These are phyloP conservation scores for Zygotorulaspora chibaensis DNA, from an alignment of 805 yeast species.

Conservation along the genomic window DNA sequence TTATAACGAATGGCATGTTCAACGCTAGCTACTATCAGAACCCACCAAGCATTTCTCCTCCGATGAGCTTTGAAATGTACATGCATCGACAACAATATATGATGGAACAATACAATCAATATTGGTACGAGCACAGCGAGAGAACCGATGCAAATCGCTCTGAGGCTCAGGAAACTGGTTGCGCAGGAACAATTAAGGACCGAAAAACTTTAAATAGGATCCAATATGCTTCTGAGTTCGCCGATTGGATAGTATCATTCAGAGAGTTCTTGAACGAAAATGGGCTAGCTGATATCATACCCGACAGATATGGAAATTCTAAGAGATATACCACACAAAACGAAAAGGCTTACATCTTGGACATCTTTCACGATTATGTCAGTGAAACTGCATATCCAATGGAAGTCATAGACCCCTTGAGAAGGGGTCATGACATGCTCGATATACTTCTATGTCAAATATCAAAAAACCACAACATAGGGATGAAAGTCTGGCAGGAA, in stretches of 20 bases:
- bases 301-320: neutral
- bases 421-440: neutral
- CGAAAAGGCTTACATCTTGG: neutral
- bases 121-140: neutral
- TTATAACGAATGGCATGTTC: neutral
- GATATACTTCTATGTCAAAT: neutral
- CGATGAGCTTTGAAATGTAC: neutral
- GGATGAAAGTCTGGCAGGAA: neutral
- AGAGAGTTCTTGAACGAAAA: neutral
- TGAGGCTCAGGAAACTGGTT: neutral
- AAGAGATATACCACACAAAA: neutral
- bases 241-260: neutral
- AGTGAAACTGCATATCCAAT: neutral
- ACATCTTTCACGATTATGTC: neutral
- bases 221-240: neutral
- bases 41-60: neutral
- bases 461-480: neutral
- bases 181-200: neutral
- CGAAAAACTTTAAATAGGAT: no score
- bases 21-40: neutral
- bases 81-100: neutral
- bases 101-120: neutral
- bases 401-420: neutral
- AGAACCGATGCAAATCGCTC: neutral
- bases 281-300: neutral